A percentile compares a stretch with the other conserved stretches of the same genome.
These are phyloP conservation scores for Gnetum montanum DNA, from an alignment of 75 land plant genomes.

Conservation along the genomic window DNA sequence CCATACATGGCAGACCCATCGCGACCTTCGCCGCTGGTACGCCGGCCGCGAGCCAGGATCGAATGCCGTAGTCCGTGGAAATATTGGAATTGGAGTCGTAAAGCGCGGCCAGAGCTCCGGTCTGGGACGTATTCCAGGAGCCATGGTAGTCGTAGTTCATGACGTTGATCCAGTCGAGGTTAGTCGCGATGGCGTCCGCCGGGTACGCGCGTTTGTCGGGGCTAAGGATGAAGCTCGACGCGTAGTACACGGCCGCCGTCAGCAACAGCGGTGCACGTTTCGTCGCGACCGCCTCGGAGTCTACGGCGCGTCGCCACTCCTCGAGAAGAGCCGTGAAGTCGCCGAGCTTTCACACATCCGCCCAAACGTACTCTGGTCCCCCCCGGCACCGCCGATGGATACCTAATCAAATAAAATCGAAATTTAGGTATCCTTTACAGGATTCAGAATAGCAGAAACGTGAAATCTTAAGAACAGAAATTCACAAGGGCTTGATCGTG, in stretches of 20 bases:
- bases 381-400: conserved; percentile 81
- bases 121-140: conserved; percentile 34
- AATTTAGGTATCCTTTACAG: too few species aligned
- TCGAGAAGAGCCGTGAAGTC: conserved; percentile 16
- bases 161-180: conserved; percentile 40
- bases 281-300: conserved; percentile 12
- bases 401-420: too few species aligned
- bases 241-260: conserved; percentile 57
- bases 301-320: conserved; percentile 41
- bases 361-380: conserved; percentile 31
- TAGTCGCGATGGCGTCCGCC: conserved; percentile 14
- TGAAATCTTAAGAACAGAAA: too few species aligned
- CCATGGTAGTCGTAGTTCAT: conserved; percentile 65
- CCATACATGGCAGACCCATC: conserved; percentile 72
- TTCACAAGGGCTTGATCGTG: too few species aligned
- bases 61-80: conserved; percentile 43
- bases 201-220: conserved; percentile 26
- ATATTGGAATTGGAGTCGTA: conserved; percentile 26
- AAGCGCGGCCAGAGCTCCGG: conserved; percentile 48
- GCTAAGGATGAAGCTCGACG: conserved; percentile 1
- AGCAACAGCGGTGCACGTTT: conserved; percentile 29
- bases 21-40: conserved; percentile 27
- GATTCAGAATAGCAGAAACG: too few species aligned
- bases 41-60: conserved; percentile 49
- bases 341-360: conserved; percentile 40